Evolutionary conservation across 805 yeast species (phyloP), one percentile per base, ranked within the genome.

Genomic region (Nakazawaea wyomingensis): DNA sequence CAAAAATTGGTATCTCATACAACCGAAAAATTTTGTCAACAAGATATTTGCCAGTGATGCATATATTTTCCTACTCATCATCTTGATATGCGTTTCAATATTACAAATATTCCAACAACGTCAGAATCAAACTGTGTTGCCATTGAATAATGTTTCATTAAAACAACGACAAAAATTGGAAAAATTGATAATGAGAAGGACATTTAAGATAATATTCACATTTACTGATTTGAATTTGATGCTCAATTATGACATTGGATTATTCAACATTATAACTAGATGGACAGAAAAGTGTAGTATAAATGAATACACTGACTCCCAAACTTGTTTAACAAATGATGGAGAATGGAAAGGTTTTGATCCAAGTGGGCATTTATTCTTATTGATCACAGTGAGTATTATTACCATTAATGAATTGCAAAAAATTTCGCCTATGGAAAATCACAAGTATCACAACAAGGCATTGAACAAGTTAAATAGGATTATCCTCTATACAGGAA

Each of bases 321-420:
- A 28, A 16, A 19, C 32, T 9, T 43, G 46, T 13, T 8, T 34
- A 9, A 13, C 18, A 9, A 20, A 39, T 9, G 53, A 54, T 18
- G 75, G 71, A 2, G 38, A 48, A 13, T 76, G 82, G 80, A 52
- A 68, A 46, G 77, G 78, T 8, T 76, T 76, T 50, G 81, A 76
- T 51, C 58, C 70, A 4, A 72, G 78, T 31, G 80, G 81, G 1
- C 82, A 76, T 52, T 69, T 65, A 40, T 72, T 73, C 48, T 65
- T 74, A 41, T 43, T 75, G 2, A 54, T 64, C 1, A 69, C 70
- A 5, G 51, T 69, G 13, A 70, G 77, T 47, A 49, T 73, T 45
- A 55, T 73, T 8, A 44, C 72, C 0, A 64, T 69, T 64, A 44
- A 54, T 22, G 73, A 68, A 44, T 36, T 68, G 28, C 34, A 33